Conservation (phyloP, 768 basidiomycete species). For the Cyclocybe cylindracea region DNA sequence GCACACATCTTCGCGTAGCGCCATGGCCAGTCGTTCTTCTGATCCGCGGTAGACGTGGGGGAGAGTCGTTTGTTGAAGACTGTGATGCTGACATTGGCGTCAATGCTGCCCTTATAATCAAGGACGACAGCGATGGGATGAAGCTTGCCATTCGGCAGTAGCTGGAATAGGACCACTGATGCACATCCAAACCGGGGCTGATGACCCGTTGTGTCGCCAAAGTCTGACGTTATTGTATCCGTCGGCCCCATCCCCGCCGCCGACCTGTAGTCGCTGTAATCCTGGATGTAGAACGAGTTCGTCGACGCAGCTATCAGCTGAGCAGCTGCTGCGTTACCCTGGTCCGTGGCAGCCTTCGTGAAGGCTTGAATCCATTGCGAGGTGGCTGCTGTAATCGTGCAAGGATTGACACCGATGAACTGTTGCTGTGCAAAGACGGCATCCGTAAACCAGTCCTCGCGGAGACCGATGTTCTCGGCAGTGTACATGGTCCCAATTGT, state of each 20-base stretch:
- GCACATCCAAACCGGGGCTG: slow-evolving; percentile 23
- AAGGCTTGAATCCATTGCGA: slow-evolving; percentile 21
- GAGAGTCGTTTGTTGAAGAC: slow-evolving; percentile 24
- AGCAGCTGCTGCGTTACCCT: slow-evolving; percentile 10
- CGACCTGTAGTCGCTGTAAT: slow-evolving; percentile 26
- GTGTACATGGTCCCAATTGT: slow-evolving; percentile 15
- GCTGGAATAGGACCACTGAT: slow-evolving; percentile 27
- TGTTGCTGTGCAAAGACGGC: slow-evolving; percentile 30
- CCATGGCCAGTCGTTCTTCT: slow-evolving; percentile 31
- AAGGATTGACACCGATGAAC: slow-evolving; percentile 29
- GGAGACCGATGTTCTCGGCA: slow-evolving; percentile 25
- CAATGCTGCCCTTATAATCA: slow-evolving; percentile 28
- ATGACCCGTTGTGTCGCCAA: too few relatives aligned
- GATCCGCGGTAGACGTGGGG: slow-evolving; percentile 7
- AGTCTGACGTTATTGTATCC: neutral
- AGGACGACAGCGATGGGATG: slow-evolving; percentile 31
- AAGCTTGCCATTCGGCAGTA: slow-evolving; percentile 22
- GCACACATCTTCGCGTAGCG: slow-evolving; percentile 32
- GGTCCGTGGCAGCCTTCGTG: slow-evolving; percentile 13
- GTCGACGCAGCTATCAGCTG: slow-evolving; percentile 11
- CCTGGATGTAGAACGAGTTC: slow-evolving; percentile 20
- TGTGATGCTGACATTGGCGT: slow-evolving; percentile 22
- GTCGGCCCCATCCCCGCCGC: slow-evolving; percentile 9
- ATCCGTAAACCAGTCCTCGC: slow-evolving; percentile 31
- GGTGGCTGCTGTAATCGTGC: slow-evolving; percentile 22